A percentile compares a stretch with the other conserved stretches of the same genome.
These are phyloP conservation scores for Mycena haematopus DNA, from an alignment of 768 basidiomycete genomes.

Conservation along the genomic window DNA sequence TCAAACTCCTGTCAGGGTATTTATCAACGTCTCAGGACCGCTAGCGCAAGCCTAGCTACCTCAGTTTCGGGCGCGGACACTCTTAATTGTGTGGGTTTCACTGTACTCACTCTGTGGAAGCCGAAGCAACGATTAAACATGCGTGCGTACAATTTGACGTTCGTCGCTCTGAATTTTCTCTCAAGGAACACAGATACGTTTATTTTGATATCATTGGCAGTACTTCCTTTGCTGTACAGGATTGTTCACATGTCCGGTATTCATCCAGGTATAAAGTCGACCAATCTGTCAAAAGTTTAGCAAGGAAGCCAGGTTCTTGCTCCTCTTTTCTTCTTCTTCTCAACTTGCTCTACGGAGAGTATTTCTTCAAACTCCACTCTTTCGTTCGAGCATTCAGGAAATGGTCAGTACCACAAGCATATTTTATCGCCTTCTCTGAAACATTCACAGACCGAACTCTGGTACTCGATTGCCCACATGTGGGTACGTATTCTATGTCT, in stretches of 20 bases:
- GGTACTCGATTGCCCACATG: conserved; percentile 6
- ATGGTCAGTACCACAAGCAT: not conserved
- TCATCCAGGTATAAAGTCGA: not conserved
- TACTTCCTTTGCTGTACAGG: not conserved
- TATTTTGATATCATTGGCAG: conserved; percentile 3
- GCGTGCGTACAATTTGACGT: not conserved
- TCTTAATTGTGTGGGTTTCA: too few species aligned
- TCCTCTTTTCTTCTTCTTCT: not conserved
- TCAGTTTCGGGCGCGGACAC: not conserved
- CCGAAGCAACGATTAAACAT: not conserved
- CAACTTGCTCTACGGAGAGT: not conserved
- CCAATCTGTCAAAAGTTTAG: not conserved
- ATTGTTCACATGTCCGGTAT: not conserved
- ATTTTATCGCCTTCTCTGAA: not conserved
- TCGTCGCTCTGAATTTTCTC: not conserved
- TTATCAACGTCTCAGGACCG: not conserved
- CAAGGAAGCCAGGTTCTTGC: conserved; percentile 20
- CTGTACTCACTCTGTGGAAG: too few species aligned
- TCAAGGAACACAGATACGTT: not conserved
- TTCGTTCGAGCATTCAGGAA: not conserved
- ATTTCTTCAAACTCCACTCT: not conserved
- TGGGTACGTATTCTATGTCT: conserved; percentile 5
- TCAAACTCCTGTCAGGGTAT: not conserved
- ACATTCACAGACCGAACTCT: not conserved
- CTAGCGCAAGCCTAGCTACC: too few species aligned